phyloP scores from a whole-genome alignment of 306 rosid species.

The Sindora glabra region DNA sequence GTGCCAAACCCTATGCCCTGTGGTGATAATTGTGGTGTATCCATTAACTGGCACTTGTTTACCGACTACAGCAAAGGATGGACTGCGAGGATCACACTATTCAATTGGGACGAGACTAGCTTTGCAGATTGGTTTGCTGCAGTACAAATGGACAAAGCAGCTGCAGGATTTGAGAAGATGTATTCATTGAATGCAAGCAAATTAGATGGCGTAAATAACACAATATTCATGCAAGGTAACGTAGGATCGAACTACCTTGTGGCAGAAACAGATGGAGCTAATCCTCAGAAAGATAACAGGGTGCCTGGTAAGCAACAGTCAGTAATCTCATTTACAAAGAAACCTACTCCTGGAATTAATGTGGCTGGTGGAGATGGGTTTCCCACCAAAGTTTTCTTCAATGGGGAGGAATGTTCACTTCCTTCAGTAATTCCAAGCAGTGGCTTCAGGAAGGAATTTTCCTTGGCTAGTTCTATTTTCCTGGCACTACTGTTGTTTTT shows the following conservation, averaged over 20 bases:
- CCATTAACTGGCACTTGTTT: conserved; percentile 78
- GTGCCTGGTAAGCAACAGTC: conserved; percentile 97
- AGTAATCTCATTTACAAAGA: conserved; percentile 87
- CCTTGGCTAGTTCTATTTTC: conserved; percentile 18
- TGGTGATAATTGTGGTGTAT: conserved; percentile 88
- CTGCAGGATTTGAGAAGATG: conserved; percentile 77
- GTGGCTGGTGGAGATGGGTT: conserved; percentile 71
- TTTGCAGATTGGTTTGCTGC: conserved; percentile 96
- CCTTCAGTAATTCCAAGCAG: conserved; percentile 56
- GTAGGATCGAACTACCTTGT: conserved; percentile 74
- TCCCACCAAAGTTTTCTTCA: conserved; percentile 82
- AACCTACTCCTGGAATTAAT: conserved; percentile 54
- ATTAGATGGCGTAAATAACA: conserved; percentile 45
- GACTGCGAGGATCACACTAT: conserved; percentile 86
- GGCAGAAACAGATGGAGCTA: conserved; percentile 64
- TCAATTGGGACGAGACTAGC: conserved; percentile 78
- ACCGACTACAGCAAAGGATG: conserved; percentile 77
- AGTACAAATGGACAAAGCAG: conserved; percentile 68
- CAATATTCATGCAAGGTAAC: conserved; percentile 75
- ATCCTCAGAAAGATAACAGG: conserved; percentile 67
- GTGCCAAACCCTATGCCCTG: conserved; percentile 72
- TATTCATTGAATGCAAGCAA: conserved; percentile 76
- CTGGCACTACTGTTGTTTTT: conserved; percentile 22
- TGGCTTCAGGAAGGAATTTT: conserved; percentile 27
- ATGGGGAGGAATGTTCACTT: conserved; percentile 90